A percentile compares a stretch with the other conserved stretches of the same genome.
Conservation (phyloP, 768 basidiomycete genomes). For the Lactifluus hygrophoroides region DNA sequence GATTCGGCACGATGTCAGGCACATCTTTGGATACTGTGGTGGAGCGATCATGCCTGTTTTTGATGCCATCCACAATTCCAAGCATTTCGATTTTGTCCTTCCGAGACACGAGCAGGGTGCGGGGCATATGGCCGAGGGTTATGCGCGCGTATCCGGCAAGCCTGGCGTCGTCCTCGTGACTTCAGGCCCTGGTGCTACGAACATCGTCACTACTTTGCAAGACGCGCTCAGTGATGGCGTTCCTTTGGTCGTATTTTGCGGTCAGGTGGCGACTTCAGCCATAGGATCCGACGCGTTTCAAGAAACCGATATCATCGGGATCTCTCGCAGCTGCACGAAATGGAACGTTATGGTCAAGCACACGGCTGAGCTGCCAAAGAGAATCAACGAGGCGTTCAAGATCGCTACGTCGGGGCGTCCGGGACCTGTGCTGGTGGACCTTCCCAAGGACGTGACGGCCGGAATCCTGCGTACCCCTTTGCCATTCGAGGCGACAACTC, state of each 20-base stretch:
- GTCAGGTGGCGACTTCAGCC: conserved; percentile 97
- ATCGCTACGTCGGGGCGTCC: conserved; percentile 96
- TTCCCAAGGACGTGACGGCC: conserved; percentile 99
- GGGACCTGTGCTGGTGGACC: conserved; percentile 94
- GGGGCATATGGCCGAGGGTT: conserved; percentile 98
- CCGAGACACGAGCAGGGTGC: conserved; percentile 98
- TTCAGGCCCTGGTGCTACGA: conserved; percentile 95
- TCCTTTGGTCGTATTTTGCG: conserved; percentile 90
- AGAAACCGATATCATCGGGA: conserved; percentile 95
- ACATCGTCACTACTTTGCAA: conserved; percentile 96
- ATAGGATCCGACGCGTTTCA: conserved; percentile 99
- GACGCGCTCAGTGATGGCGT: conserved; percentile 93
- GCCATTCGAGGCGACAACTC: conserved; percentile 79
- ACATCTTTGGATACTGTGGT: conserved; percentile 96
- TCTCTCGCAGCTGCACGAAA: conserved; percentile 94
- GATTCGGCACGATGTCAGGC: conserved; percentile 91
- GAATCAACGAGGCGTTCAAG: conserved; percentile 99
- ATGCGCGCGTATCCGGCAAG: conserved; percentile 94
- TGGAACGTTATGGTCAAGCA: conserved; percentile 99
- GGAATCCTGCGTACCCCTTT: conserved; percentile 79
- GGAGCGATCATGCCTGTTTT: conserved; percentile 98
- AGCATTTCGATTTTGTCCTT: conserved; percentile 90
- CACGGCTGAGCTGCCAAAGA: conserved; percentile 83
- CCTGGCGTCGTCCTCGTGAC: conserved; percentile 98
- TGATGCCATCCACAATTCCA: conserved; percentile 95